Evolutionary conservation across 371 early-diverging fungal species (phyloP).

Genomic region (Lichtheimia ramosa): DNA sequence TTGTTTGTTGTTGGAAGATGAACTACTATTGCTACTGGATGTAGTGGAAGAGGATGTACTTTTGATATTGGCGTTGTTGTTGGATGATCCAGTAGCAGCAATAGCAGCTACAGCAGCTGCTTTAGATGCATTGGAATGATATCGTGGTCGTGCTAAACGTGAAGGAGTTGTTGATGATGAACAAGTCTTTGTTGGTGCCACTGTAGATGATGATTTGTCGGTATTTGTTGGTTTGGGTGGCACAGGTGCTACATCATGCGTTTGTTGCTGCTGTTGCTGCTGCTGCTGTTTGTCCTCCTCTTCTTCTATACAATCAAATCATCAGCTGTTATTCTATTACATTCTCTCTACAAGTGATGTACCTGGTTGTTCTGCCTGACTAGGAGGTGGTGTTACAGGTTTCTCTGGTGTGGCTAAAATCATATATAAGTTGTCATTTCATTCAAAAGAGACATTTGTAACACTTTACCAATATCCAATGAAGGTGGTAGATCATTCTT

Average conservation of each 20-base stretch:
- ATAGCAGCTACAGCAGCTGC: background rate
- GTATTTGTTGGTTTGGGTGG: background rate
- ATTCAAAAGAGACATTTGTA: no score
- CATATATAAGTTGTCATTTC: no score
- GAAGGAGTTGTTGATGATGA: background rate
- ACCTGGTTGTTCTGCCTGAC: no score
- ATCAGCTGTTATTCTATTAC: no score
- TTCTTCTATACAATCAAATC: background rate
- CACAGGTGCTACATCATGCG: background rate
- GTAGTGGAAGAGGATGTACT: background rate
- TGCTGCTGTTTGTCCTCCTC: background rate
- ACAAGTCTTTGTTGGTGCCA: conserved; percentile 2
- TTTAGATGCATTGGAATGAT: conserved; percentile 7
- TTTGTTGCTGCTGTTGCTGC: background rate
- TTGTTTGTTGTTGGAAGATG: background rate
- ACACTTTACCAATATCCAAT: no score
- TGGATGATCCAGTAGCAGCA: background rate
- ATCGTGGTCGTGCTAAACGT: background rate
- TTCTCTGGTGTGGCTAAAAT: no score
- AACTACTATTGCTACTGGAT: background rate
- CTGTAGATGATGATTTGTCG: background rate
- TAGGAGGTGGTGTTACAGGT: no score
- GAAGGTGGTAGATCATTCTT: no score
- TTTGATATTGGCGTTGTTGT: no score
- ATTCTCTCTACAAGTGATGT: no score